These are phyloP conservation scores for Chrysoporthe cubensis DNA, from an alignment of 2,329 filamentous ascomycete genomes.

Conservation along the genomic window DNA sequence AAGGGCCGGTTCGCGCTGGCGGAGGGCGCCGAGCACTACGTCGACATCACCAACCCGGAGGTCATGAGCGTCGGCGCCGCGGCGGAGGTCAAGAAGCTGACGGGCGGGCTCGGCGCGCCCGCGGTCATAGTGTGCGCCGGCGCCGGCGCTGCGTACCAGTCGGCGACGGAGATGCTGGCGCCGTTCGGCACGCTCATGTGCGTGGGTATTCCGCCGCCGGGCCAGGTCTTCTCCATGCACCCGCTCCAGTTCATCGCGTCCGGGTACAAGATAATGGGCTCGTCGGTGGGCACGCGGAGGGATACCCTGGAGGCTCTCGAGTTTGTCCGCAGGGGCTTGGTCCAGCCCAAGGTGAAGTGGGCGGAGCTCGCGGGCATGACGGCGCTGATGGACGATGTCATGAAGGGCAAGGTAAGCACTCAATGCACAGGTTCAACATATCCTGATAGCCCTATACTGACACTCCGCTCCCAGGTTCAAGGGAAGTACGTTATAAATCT, in stretches of 20 bases:
- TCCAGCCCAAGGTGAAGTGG: slow-evolving; percentile 37
- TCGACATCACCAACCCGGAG: slow-evolving; percentile 38
- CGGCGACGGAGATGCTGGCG: slow-evolving; percentile 39
- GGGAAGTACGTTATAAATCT: slow-evolving; percentile 28
- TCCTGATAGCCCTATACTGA: not conserved
- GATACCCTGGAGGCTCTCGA: slow-evolving; percentile 47
- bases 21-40: slow-evolving; percentile 43
- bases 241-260: slow-evolving; percentile 41
- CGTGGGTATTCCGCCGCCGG: slow-evolving; percentile 41
- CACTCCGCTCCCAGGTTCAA: slow-evolving; percentile 8
- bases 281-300: slow-evolving; percentile 41
- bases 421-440: rapidly evolving
- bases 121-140: slow-evolving; percentile 41
- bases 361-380: slow-evolving; percentile 34
- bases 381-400: slow-evolving; percentile 30
- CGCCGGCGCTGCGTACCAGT: slow-evolving; percentile 39
- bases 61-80: slow-evolving; percentile 26
- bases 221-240: slow-evolving; percentile 37
- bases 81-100: slow-evolving; percentile 34
- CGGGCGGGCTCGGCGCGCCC: slow-evolving; percentile 32
- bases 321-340: slow-evolving; percentile 40
- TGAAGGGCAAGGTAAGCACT: slow-evolving; percentile 25
- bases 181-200: slow-evolving; percentile 46
- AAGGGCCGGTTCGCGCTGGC: slow-evolving; percentile 38
- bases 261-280: slow-evolving; percentile 42